A percentile compares a stretch with the other conserved stretches of the same genome.
phyloP scores from a whole-genome alignment of 2,329 filamentous ascomycete genomes.

The Fusarium nanum region DNA sequence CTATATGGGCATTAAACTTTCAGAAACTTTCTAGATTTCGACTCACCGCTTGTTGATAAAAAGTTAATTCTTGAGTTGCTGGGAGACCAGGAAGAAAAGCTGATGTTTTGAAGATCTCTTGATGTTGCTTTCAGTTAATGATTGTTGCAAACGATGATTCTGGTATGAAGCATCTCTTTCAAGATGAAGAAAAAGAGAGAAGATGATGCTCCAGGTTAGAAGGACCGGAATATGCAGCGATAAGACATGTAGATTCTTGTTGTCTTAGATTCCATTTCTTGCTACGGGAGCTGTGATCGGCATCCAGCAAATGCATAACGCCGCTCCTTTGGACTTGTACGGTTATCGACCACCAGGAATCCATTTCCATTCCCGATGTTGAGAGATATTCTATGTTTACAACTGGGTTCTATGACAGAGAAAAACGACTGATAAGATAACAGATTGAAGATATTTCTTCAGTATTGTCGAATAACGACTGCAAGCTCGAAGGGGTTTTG shows the following conservation, averaged over 20 bases:
- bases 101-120: slow-evolving; percentile 28
- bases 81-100: slow-evolving; percentile 23
- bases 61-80: slow-evolving; percentile 39
- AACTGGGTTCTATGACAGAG: background rate
- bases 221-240: background rate
- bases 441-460: background rate
- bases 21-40: slow-evolving; percentile 28
- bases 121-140: slow-evolving; percentile 4
- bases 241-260: background rate
- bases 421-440: background rate
- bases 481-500: background rate
- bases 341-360: slow-evolving; percentile 14
- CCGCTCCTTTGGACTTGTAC: slow-evolving; percentile 2
- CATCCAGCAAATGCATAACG: slow-evolving; percentile 28
- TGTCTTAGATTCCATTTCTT: background rate
- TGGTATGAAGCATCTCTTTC: background rate
- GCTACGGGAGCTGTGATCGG: background rate
- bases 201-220: background rate
- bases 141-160: background rate
- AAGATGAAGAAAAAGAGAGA: background rate
- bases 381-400: background rate
- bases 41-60: slow-evolving; percentile 22
- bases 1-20: slow-evolving; percentile 27
- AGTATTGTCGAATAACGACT: background rate
- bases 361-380: slow-evolving; percentile 7